Evolutionary conservation across 495 filamentous ascomycete genomes (phyloP), one percentile per base, ranked within the genome.

Genomic region (Talaromyces liani): DNA sequence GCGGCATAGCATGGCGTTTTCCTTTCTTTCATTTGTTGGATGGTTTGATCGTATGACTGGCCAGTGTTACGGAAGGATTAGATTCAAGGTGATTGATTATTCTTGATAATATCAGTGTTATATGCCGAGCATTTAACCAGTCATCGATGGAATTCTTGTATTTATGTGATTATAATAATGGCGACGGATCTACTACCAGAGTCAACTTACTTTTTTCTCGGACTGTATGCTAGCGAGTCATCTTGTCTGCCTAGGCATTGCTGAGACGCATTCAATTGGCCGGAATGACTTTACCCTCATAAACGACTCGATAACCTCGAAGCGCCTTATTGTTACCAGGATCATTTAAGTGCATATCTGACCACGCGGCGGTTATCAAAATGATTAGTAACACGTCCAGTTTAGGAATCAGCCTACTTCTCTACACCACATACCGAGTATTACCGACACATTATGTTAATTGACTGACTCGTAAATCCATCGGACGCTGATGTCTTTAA

Each of bases 1-100:
- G 68, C 68, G 70, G 77, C 78, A 80, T 80, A 80, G 78, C 78
- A 80, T 75, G 78, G 78, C 77, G 78, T 80, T 79, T 72, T 66
- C 74, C 68, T 70, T 73, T 65, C 67, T 69, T 62, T 65, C 70
- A 14, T 49, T 64, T 53, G 31, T 18, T 64, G 62, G 51, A 57
- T 33, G n/a, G 39, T 58, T 63, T 45, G n/a, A 49, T 49, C 45
- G n/a, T 49, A 22, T 49, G 45, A 20, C n/a, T 49, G 45, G 45
- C 14, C 36, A 41, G 36, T 20, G n/a, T 20, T 18, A 5, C 45
- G 18, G 6, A 45, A 0, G 45, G 10, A n/a, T 20, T 49, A 9
- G 8, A 20, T 49, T 3, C 45, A 49, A 16, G 12, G 22, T 24
- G 22, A 24, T 16, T 4, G 12, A 3, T 16, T 16, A 41, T 41